A percentile compares a stretch with the other conserved stretches of the same genome.
Conservation (phyloP, 2,329 filamentous ascomycete species). For the Massarina eburnea region DNA sequence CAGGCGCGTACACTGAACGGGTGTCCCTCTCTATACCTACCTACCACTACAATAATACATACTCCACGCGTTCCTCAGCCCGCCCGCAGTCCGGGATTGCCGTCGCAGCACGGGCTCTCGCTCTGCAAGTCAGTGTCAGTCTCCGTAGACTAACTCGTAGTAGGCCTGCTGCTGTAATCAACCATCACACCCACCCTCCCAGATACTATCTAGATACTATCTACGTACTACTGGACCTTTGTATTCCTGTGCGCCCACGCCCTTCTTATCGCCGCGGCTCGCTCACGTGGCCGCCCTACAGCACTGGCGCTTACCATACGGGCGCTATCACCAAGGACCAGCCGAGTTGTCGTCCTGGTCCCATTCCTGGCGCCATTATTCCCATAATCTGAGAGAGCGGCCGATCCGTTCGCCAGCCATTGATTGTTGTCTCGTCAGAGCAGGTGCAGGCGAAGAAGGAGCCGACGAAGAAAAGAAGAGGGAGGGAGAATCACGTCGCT, state of each 20-base stretch:
- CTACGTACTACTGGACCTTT: slow-evolving; percentile 14
- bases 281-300: slow-evolving; percentile 16
- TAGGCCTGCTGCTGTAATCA: too few relatives aligned
- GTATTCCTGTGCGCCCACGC: slow-evolving; percentile 7
- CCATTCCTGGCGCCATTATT: too few relatives aligned
- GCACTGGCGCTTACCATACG: slow-evolving; percentile 1
- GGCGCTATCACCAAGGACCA: slow-evolving; percentile 6
- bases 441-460: too few relatives aligned
- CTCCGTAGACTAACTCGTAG: neutral
- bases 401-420: too few relatives aligned
- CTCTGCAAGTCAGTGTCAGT: slow-evolving; percentile 5
- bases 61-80: slow-evolving; percentile 11
- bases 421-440: too few relatives aligned
- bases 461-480: too few relatives aligned
- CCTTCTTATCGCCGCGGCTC: slow-evolving; percentile 1
- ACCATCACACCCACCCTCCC: too few relatives aligned
- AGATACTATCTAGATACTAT: neutral
- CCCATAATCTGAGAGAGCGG: too few relatives aligned
- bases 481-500: neutral
- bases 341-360: slow-evolving; percentile 3
- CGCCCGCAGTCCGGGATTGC: slow-evolving; percentile 6
- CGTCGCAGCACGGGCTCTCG: slow-evolving; percentile 4
- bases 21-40: too few relatives aligned
- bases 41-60: too few relatives aligned
- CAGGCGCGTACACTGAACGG: too few relatives aligned